phyloP scores from a whole-genome alignment of 2,329 filamentous ascomycete species.

The Aspergillus glaucus region DNA sequence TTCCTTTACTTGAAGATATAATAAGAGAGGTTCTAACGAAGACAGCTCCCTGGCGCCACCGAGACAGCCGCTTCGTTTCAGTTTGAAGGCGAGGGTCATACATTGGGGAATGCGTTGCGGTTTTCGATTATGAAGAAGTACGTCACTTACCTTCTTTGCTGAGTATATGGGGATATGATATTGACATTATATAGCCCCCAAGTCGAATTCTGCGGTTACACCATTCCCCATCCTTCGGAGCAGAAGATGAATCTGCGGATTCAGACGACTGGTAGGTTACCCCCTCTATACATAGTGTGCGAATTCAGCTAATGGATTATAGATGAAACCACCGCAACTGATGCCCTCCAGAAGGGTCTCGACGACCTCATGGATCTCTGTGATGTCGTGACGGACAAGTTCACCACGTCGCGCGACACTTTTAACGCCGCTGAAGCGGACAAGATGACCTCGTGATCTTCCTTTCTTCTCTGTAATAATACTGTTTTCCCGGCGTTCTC shows the following conservation, averaged over 20 bases:
- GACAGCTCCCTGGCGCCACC: conserved; percentile 71
- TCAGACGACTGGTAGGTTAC: conserved; percentile 78
- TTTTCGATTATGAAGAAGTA: conserved; percentile 99
- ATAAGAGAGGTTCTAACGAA: not conserved
- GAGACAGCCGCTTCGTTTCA: conserved; percentile 92
- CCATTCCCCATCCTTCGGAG: conserved; percentile 94
- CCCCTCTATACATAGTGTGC: not conserved
- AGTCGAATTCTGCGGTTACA: conserved; percentile 97
- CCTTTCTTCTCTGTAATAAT: conserved; percentile 6
- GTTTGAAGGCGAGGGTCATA: conserved; percentile 90
- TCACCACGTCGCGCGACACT: conserved; percentile 60
- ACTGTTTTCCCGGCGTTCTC: conserved; percentile 17
- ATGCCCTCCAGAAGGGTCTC: conserved; percentile 85
- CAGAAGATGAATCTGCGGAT: conserved; percentile 95
- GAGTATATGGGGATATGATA: not conserved
- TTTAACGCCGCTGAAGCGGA: conserved; percentile 43
- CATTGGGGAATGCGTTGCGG: conserved; percentile 84
- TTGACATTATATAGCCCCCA: conserved; percentile 59
- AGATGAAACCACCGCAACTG: conserved; percentile 75
- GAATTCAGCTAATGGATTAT: conserved; percentile 5
- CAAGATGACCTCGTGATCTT: conserved; percentile 25
- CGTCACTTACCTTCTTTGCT: conserved; percentile 1
- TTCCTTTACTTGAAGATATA: too few species aligned
- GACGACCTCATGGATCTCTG: conserved; percentile 84
- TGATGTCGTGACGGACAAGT: conserved; percentile 89